These are phyloP conservation scores for Carex kokanica DNA, from an alignment of 176 grass and related monocot genomes.

Conservation along the genomic window DNA sequence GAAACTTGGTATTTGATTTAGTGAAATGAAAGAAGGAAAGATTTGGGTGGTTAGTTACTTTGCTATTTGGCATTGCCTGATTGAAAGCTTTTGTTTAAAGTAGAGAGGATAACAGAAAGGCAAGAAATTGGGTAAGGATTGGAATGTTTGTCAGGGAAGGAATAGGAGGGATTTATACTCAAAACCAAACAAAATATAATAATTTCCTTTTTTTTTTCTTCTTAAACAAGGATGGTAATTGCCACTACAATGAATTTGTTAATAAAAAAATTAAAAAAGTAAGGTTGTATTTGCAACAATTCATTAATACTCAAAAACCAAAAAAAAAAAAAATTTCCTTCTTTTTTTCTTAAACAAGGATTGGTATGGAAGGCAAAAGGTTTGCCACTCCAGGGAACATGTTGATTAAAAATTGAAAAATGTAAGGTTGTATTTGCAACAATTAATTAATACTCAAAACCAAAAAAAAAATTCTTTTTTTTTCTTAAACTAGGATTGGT, in stretches of 20 bases:
- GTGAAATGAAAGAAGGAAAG: constrained; percentile 13
- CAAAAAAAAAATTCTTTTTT: too few species aligned
- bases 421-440: background rate
- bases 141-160: constrained; percentile 12
- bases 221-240: background rate
- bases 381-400: too few species aligned
- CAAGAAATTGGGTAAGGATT: constrained; percentile 3
- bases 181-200: background rate
- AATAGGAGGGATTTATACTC: background rate
- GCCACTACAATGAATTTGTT: background rate
- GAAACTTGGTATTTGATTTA: constrained; percentile 4
- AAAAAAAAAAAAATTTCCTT: too few species aligned
- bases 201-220: background rate
- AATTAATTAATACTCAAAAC: too few species aligned
- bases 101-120: background rate
- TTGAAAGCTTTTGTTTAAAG: constrained; percentile 14
- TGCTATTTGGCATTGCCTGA: constrained; percentile 2
- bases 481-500: background rate
- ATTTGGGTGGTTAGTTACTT: constrained; percentile 9
- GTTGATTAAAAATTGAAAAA: background rate
- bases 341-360: background rate
- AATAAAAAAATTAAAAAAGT: background rate
- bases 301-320: too few species aligned
- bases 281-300: background rate
- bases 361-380: too few species aligned